These are phyloP conservation scores for Quercus berberidifolia DNA, from an alignment of 306 rosid species.

Conservation along the genomic window DNA sequence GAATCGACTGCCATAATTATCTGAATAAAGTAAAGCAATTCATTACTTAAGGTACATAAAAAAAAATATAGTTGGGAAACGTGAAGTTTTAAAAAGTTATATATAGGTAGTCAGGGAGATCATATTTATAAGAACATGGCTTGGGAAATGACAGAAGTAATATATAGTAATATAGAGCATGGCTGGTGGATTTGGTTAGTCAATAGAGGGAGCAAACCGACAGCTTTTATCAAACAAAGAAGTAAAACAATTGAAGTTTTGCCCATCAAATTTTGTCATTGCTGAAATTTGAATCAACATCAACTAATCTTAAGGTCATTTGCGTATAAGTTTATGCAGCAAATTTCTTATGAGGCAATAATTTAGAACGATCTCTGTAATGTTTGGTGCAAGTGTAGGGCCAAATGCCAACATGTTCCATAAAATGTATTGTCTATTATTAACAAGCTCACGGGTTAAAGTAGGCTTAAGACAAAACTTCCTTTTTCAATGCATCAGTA, in stretches of 20 bases:
- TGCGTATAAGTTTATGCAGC: not conserved
- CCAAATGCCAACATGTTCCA: not conserved
- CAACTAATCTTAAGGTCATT: not conserved
- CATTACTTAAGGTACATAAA: no score
- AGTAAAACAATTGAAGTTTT: not conserved
- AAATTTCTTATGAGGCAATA: not conserved
- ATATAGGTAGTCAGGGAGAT: not conserved
- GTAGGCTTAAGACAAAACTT: constrained; percentile 22
- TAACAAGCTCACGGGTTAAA: constrained; percentile 37
- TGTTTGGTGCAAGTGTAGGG: constrained; percentile 8
- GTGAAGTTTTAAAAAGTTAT: no score
- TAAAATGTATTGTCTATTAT: constrained; percentile 3
- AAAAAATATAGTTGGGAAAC: no score
- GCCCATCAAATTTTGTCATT: not conserved
- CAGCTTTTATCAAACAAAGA: not conserved
- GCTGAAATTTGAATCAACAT: not conserved
- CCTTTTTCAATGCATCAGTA: constrained; percentile 14
- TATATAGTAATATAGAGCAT: not conserved
- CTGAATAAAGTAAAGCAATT: not conserved
- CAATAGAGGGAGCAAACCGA: not conserved
- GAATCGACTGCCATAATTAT: constrained; percentile 20
- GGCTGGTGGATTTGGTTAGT: not conserved
- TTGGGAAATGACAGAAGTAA: not conserved
- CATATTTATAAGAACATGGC: not conserved
- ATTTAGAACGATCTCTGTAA: not conserved